These are phyloP conservation scores for Alnus rubra DNA, from an alignment of 306 rosid genomes.

Conservation along the genomic window DNA sequence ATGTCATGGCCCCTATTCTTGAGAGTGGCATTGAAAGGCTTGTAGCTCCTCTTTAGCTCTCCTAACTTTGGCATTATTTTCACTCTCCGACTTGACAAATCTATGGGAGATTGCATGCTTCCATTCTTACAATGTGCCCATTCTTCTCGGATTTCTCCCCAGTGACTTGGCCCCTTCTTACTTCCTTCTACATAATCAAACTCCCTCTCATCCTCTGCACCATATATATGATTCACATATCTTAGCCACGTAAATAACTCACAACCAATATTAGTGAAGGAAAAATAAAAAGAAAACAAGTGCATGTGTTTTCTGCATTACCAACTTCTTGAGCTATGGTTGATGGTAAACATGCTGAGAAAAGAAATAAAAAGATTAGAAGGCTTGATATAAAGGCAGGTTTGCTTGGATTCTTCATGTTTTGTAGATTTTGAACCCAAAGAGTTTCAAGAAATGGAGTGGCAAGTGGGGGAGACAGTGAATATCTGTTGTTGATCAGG, in stretches of 20 bases:
- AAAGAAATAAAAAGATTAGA: constrained; percentile 19
- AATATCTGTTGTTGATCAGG: neutral
- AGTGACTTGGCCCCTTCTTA: constrained; percentile 51
- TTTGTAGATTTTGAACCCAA: neutral
- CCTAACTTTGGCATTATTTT: constrained; percentile 40
- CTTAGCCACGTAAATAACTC: neutral
- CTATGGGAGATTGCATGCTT: constrained; percentile 68
- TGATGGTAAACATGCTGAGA: constrained; percentile 20
- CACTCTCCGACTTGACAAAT: constrained; percentile 43
- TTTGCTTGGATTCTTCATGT: constrained; percentile 41
- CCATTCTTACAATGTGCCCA: constrained; percentile 63
- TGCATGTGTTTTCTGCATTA: constrained; percentile 22
- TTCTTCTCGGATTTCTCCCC: constrained; percentile 62
- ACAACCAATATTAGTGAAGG: neutral
- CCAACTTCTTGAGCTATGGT: constrained; percentile 68
- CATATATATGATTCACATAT: constrained; percentile 2
- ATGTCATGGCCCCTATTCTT: constrained; percentile 77
- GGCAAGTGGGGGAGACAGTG: neutral
- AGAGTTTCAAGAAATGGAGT: neutral
- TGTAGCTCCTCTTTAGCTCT: constrained; percentile 36
- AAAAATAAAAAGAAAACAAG: neutral
- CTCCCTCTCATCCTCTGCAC: constrained; percentile 63
- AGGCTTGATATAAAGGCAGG: constrained; percentile 15
- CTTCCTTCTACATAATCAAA: constrained; percentile 51
- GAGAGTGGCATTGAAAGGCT: constrained; percentile 46